These are phyloP conservation scores for Hypomyces rosellus DNA, from an alignment of 2,329 filamentous ascomycete genomes.

Conservation along the genomic window DNA sequence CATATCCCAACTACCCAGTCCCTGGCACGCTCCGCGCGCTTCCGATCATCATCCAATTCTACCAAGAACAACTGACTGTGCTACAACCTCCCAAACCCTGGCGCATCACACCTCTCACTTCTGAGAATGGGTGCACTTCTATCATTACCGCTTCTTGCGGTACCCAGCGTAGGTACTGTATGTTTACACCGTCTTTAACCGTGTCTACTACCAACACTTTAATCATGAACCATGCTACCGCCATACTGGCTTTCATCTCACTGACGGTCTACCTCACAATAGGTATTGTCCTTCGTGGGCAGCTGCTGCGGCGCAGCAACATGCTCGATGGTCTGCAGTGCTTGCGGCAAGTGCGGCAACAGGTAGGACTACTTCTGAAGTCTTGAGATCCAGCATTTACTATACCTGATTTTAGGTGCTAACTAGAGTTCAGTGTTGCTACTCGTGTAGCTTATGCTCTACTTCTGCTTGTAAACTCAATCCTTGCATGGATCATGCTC, in stretches of 20 bases:
- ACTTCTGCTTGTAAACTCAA: conserved; percentile 92
- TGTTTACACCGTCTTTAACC: conserved; percentile 28
- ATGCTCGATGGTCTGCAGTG: conserved; percentile 90
- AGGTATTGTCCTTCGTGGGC: conserved; percentile 72
- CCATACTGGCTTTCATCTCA: neutral
- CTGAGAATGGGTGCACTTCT: conserved; percentile 77
- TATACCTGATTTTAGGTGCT: neutral
- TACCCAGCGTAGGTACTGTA: conserved; percentile 84
- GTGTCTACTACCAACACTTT: neutral
- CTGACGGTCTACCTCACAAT: conserved; percentile 8
- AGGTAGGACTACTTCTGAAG: conserved; percentile 49
- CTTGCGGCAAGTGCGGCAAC: conserved; percentile 95
- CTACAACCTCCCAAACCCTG: no score
- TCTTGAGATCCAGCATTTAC: neutral
- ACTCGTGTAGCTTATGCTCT: conserved; percentile 96
- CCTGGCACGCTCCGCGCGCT: no score
- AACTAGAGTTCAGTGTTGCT: conserved; percentile 59
- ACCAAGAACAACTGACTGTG: no score
- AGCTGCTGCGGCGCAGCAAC: conserved; percentile 97
- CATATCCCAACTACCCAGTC: no score
- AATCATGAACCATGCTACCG: neutral
- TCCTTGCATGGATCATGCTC: conserved; percentile 97
- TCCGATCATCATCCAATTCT: no score
- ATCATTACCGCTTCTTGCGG: conserved; percentile 79
- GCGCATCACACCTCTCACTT: no score